A percentile compares a stretch with the other conserved stretches of the same genome.
phyloP scores from a whole-genome alignment of 169 alveolate species.

The Eimeria maxima region DNA sequence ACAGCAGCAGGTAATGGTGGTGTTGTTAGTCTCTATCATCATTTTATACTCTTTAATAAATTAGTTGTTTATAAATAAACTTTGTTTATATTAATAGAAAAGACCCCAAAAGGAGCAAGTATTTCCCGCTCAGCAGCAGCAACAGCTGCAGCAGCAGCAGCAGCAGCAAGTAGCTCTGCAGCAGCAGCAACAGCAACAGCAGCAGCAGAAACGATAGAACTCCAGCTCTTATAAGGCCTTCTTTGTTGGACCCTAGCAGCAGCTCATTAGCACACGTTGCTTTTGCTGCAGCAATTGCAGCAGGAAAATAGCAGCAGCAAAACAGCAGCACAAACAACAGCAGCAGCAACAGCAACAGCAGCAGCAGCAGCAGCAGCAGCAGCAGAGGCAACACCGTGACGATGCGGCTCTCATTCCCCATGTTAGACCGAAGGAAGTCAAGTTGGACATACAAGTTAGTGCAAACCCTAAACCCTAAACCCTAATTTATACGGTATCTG shows the following conservation, averaged over 20 bases:
- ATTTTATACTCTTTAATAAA: too few relatives aligned
- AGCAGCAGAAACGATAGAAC: slow-evolving; percentile 8
- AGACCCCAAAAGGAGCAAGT: background rate
- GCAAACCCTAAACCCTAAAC: slow-evolving; percentile 50
- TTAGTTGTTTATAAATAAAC: too few relatives aligned
- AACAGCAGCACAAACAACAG: background rate
- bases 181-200: slow-evolving; percentile 25
- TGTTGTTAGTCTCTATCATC: too few relatives aligned
- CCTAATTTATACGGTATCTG: background rate
- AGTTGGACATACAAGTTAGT: slow-evolving; percentile 51
- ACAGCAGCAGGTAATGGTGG: too few relatives aligned
- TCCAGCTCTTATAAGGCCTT: too few relatives aligned
- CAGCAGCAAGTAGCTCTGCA: background rate
- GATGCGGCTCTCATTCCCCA: slow-evolving; percentile 20
- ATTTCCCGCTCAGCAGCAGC: background rate
- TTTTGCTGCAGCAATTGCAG: background rate
- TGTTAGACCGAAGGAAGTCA: slow-evolving; percentile 6
- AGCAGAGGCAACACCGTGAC: background rate
- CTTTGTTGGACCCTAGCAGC: too few relatives aligned
- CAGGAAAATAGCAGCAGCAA: background rate
- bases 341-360: background rate
- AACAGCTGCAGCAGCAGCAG: slow-evolving; percentile 4
- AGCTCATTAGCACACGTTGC: too few relatives aligned
- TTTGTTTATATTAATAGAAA: too few relatives aligned
- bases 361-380: slow-evolving; percentile 31